These are phyloP conservation scores for Schrenkiella parvula DNA, from an alignment of 345 rosid species.

Conservation along the genomic window DNA sequence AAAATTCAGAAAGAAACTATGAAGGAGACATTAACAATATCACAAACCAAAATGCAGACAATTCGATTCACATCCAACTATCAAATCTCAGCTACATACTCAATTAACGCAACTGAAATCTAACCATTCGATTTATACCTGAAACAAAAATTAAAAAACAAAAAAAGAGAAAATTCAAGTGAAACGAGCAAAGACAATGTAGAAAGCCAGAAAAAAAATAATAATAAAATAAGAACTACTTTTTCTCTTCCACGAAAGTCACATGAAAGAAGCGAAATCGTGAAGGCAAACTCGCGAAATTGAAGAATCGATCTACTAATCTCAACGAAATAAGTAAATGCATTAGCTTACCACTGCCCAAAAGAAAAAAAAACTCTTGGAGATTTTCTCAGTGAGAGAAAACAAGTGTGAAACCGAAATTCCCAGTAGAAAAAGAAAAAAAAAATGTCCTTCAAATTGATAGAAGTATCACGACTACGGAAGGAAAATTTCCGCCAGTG, in stretches of 20 bases:
- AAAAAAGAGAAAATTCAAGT: conserved; percentile 5
- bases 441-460: not conserved
- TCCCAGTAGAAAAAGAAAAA: not conserved
- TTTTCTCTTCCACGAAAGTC: conserved; percentile 6
- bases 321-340: not conserved
- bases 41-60: not conserved
- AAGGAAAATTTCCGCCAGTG: not conserved
- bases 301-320: conserved; percentile 14
- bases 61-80: not conserved
- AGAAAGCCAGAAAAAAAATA: too few species aligned
- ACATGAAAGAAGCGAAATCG: conserved; percentile 23
- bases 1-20: not conserved
- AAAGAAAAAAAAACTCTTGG: not conserved
- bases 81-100: not conserved
- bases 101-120: not conserved
- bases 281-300: conserved; percentile 17
- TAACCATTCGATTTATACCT: not conserved
- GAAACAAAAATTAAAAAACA: not conserved
- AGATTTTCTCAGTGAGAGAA: not conserved
- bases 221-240: not conserved
- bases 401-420: conserved; percentile 10
- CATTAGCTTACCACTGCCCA: conserved; percentile 23
- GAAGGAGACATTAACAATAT: not conserved
- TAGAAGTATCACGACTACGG: not conserved
- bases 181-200: not conserved